Conservation (phyloP, 2,329 filamentous ascomycete species). For the Neopestalotiopsis rosae region DNA sequence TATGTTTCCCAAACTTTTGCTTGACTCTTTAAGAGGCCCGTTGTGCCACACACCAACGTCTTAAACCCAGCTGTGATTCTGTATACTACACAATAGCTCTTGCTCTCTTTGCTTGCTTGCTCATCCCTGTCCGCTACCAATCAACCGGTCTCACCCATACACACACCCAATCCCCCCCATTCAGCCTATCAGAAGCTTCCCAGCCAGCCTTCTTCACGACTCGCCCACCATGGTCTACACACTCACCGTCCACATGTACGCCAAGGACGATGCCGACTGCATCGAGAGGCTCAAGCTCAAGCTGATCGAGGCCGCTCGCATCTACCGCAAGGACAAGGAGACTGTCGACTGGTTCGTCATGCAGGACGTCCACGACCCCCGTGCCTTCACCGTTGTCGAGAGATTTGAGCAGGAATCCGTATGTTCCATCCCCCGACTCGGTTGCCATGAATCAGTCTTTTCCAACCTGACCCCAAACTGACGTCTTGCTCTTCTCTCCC, state of each 20-base stretch:
- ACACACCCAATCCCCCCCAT: not conserved
- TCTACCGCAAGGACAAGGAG: conserved; percentile 76
- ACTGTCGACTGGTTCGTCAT: conserved; percentile 77
- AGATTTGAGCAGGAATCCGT: conserved; percentile 71
- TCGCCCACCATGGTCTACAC: conserved; percentile 66
- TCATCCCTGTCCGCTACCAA: not conserved
- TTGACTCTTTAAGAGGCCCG: not conserved
- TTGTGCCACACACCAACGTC: not conserved
- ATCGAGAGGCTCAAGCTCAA: conserved; percentile 74
- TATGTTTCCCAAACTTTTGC: not conserved
- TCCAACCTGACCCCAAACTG: not conserved
- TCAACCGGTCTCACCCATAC: no score
- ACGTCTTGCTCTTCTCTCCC: not conserved
- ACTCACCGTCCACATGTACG: conserved; percentile 72
- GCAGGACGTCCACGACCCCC: conserved; percentile 72
- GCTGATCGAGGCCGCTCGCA: conserved; percentile 74
- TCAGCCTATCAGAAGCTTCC: not conserved
- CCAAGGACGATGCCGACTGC: conserved; percentile 67
- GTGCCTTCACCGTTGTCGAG: conserved; percentile 78
- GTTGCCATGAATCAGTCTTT: not conserved
- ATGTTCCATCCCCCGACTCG: conserved; percentile 32
- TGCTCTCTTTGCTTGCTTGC: not conserved
- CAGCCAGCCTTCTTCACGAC: not conserved
- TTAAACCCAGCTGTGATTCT: not conserved
- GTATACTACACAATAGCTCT: not conserved